Base-by-base conservation (phyloP, 768 basidiomycete species). In the Mycena maculata region DNA sequence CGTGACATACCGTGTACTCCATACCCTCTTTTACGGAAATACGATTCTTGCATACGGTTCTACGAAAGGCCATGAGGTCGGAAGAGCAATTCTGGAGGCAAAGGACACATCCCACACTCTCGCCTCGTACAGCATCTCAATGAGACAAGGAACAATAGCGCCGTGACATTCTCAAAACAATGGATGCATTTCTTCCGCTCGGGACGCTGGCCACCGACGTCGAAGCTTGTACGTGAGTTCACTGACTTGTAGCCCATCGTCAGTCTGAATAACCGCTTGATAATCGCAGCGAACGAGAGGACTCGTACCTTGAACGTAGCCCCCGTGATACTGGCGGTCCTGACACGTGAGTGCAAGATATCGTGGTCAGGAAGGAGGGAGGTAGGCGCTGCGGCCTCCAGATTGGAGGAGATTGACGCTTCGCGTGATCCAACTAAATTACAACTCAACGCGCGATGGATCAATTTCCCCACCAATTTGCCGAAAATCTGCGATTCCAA, bases 1-100 rank as follows among this genome's bases (percentile, higher is more conserved):
- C 45, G 10, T 48, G 58, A 59, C 45, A 25, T 59, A 49, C 58
- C 23, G 58, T 47, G 45, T 49, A 59, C 58, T 59, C 23, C 33
- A 31, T 42, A 44, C 56, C 28, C 42, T 23, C 39, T 44, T 28
- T 30, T 57, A 53, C 23, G 12, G 12, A 38, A n/a, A 53, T 38
- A 33, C 33, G 52, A 49, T 55, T 30, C 15, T 52, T n/a, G n/a
- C n/a, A n/a, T n/a, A n/a, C n/a, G n/a, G n/a, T n/a, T n/a, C n/a
- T n/a, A n/a, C n/a, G n/a, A n/a, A n/a, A n/a, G n/a, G n/a, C n/a
- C n/a, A n/a, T n/a, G n/a, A n/a, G n/a, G n/a, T n/a, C n/a, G n/a
- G n/a, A n/a, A n/a, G n/a, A n/a, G n/a, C n/a, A n/a, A n/a, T n/a
- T n/a, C n/a, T n/a, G n/a, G n/a, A n/a, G n/a, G n/a, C n/a, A n/a